Percentiles rank a stretch among this genome's conserved stretches.
Conservation (phyloP, 176 grass and related monocot species). For the Avena eriantha region DNA sequence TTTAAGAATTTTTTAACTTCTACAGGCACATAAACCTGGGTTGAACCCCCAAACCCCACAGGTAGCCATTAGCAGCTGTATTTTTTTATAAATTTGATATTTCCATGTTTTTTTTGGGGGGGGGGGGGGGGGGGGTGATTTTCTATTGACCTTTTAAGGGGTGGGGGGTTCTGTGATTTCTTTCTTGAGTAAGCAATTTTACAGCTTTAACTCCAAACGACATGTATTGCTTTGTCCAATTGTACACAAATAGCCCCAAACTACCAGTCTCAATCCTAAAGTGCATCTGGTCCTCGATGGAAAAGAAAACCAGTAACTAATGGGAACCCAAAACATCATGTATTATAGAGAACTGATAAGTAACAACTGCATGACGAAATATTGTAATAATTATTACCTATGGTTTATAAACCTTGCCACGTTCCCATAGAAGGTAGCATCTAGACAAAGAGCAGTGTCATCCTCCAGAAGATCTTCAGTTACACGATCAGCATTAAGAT, state of each 20-base stretch:
- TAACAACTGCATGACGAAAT: not conserved
- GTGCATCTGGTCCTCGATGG: not conserved
- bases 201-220: not conserved
- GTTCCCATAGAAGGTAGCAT: conserved; percentile 90
- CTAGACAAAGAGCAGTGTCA: conserved; percentile 84
- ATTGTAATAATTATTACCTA: conserved; percentile 54
- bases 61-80: not conserved
- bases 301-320: conserved; percentile 12
- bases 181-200: not conserved
- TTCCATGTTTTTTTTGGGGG: not conserved
- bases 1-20: not conserved
- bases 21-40: not conserved
- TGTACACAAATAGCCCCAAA: conserved; percentile 8
- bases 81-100: not conserved
- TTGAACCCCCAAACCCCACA: not conserved
- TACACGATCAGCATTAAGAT: conserved; percentile 79
- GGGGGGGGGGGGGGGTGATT: not conserved
- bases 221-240: not conserved
- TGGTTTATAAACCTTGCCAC: conserved; percentile 96
- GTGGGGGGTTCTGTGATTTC: not conserved
- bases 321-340: not conserved
- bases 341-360: not conserved
- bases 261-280: not conserved
- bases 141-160: not conserved
- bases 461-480: conserved; percentile 87